Percentiles rank a stretch among this genome's conserved stretches.
phyloP scores from a whole-genome alignment of 495 filamentous ascomycete genomes.

The Cenococcum geophilum region DNA sequence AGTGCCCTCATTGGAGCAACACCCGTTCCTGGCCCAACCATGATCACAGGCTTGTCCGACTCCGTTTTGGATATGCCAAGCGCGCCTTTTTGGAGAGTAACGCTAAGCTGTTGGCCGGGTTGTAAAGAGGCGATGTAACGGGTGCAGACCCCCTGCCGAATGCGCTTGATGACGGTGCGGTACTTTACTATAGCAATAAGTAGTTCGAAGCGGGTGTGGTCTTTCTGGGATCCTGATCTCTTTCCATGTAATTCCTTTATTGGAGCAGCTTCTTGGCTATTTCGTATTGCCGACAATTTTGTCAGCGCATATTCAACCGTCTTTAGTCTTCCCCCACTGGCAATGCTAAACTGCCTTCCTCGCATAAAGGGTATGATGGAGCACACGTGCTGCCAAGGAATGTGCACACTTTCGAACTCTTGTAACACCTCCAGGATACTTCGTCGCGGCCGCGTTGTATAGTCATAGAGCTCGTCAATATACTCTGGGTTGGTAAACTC shows the following conservation, averaged over 20 bases:
- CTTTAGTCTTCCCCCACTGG: slow-evolving; percentile 59
- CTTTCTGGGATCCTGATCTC: not conserved
- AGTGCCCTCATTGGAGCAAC: slow-evolving; percentile 81
- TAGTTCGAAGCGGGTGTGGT: slow-evolving; percentile 58
- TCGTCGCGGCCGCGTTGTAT: slow-evolving; percentile 83
- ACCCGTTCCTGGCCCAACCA: slow-evolving; percentile 86
- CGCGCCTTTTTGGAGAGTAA: slow-evolving; percentile 55
- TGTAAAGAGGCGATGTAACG: slow-evolving; percentile 66
- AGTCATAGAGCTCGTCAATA: slow-evolving; percentile 90
- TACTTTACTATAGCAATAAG: slow-evolving; percentile 91
- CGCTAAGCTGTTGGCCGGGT: slow-evolving; percentile 49
- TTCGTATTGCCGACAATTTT: not conserved
- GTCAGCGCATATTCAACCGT: not conserved
- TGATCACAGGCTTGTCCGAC: slow-evolving; percentile 55
- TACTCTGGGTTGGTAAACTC: slow-evolving; percentile 75
- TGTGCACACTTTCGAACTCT: slow-evolving; percentile 77
- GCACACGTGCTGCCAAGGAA: slow-evolving; percentile 67
- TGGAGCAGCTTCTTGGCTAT: not conserved
- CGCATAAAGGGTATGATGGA: slow-evolving; percentile 69
- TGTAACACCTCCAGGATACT: slow-evolving; percentile 86
- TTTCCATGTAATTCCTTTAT: not conserved
- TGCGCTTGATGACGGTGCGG: slow-evolving; percentile 76
- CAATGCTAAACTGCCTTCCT: slow-evolving; percentile 81
- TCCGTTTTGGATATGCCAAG: slow-evolving; percentile 46
- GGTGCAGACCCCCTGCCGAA: slow-evolving; percentile 83